Conservation (phyloP, 2,329 filamentous ascomycete species). For the Setomelanomma holmii region DNA sequence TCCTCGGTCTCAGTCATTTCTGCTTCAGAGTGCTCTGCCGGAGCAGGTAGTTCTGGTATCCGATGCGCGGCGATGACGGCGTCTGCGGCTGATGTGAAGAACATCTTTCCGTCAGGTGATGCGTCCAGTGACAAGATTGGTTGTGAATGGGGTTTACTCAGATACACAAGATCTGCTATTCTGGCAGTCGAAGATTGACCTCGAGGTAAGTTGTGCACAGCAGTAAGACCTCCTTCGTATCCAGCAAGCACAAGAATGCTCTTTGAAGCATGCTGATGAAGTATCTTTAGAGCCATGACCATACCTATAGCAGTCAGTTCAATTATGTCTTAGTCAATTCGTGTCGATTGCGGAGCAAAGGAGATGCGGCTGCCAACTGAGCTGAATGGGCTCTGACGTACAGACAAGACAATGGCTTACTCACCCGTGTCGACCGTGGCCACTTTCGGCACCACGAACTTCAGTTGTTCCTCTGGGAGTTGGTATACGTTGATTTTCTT, state of each 20-base stretch:
- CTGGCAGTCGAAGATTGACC: constrained; percentile 32
- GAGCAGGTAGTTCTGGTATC: constrained; percentile 56
- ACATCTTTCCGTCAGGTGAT: constrained; percentile 58
- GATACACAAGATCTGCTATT: constrained; percentile 63
- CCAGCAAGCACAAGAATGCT: constrained; percentile 72
- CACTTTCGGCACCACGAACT: constrained; percentile 62
- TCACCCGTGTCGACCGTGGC: constrained; percentile 53
- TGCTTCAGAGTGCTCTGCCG: background rate
- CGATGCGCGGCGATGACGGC: constrained; percentile 78
- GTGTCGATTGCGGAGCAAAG: too few relatives aligned
- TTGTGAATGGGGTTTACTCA: constrained; percentile 73
- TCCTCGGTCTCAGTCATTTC: background rate
- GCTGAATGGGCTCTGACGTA: too few relatives aligned
- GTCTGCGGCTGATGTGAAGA: constrained; percentile 84
- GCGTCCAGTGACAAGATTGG: constrained; percentile 73
- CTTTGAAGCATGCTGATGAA: constrained; percentile 25
- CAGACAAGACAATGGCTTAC: too few relatives aligned
- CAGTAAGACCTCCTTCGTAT: constrained; percentile 84
- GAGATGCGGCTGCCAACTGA: too few relatives aligned
- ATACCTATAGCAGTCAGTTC: constrained; percentile 68
- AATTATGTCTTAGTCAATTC: too few relatives aligned
- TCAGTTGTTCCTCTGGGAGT: constrained; percentile 75
- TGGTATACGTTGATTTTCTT: constrained; percentile 79
- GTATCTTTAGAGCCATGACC: constrained; percentile 77
- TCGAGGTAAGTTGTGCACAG: constrained; percentile 65